Percentiles rank a stretch among this genome's conserved stretches.
Conservation (phyloP, 768 basidiomycete species). For the Boletellus ananas region DNA sequence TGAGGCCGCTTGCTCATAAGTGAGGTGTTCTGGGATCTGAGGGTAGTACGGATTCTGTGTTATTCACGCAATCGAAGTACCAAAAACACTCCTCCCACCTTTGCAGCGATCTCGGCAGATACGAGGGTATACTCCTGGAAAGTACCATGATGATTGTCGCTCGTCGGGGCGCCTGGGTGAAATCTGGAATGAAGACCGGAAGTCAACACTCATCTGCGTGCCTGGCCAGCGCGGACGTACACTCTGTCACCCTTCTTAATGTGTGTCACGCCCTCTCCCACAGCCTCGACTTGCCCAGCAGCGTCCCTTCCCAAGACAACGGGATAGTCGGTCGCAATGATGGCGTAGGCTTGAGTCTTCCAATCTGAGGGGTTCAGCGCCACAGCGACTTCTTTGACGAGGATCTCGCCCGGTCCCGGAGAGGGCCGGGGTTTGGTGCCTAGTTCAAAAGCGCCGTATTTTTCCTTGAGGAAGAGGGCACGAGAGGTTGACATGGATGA, state of each 20-base stretch:
- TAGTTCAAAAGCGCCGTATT: constrained; percentile 13
- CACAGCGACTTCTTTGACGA: constrained; percentile 40
- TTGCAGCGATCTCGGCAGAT: constrained; percentile 21
- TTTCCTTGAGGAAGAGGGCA: constrained; percentile 18
- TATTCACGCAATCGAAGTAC: background rate
- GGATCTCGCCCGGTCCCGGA: constrained; percentile 42
- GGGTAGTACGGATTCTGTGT: constrained; percentile 11
- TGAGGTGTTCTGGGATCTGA: constrained; percentile 34
- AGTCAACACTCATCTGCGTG: too few relatives aligned
- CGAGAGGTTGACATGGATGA: constrained; percentile 12
- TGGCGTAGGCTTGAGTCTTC: constrained; percentile 17
- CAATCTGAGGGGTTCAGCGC: constrained; percentile 46
- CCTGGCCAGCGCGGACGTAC: background rate
- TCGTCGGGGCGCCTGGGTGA: constrained; percentile 3
- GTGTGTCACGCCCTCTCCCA: constrained; percentile 38
- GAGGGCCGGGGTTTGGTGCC: constrained; percentile 6
- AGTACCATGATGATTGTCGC: constrained; percentile 3
- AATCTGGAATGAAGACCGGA: constrained; percentile 14
- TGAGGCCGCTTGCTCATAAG: constrained; percentile 38
- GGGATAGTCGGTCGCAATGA: constrained; percentile 27
- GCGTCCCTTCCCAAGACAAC: constrained; percentile 36
- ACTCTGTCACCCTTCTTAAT: constrained; percentile 35
- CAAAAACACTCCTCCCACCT: constrained; percentile 2
- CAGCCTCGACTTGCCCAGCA: constrained; percentile 37
- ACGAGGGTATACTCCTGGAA: constrained; percentile 29